Evolutionary conservation across 2,329 filamentous ascomycete genomes (phyloP), one percentile per base, ranked within the genome.

Genomic region (Colletotrichum endophyticum): DNA sequence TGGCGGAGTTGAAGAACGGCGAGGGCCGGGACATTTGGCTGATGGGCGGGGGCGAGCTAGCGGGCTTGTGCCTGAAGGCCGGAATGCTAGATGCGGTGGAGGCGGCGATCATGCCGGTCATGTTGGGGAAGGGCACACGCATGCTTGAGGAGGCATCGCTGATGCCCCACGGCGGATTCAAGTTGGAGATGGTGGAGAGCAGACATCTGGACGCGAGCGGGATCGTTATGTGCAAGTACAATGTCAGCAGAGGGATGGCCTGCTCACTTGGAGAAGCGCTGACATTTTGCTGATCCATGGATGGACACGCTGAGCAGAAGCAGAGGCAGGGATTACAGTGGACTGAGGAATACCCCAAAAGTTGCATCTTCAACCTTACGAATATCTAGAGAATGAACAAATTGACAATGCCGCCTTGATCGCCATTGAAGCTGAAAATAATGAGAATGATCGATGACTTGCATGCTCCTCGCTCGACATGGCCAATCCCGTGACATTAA

Each of bases 31-130:
- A 84, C 44, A 81, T 85, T 8, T 86, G 84, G 84, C 78, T 85
- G 1, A 84, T 85, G 82, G 84, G 84, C 8, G 84, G 84, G 1
- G 81, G 81, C 1, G 70, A 78, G 57, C 77, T 86, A 25, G 83
- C 81, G 28, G 71, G 79, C 12, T 68, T 77, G n/a, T 82, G 81
- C 32, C 70, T 85, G 8, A 77, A 79, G 12, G 81, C 80, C 8
- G 79, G 80, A 6, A 66, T 85, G 28, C 72, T 86, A 22, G 83
- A 85, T 30, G 73, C 78, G 1, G 69, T 85, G 5, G 84, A 85
- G 76, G 77, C 77, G 32, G 80, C 81, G 8, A 72, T 82, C 28
- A 81, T 82, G 77, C 81, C 81, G 12, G 80, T 79, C 12, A 57
- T 82, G 25, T 72, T 82, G 19, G 73, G 78, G 16, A 62, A 77